Conservation (phyloP, 441 rosid species). For the Bocquillonia castaneifolia region DNA sequence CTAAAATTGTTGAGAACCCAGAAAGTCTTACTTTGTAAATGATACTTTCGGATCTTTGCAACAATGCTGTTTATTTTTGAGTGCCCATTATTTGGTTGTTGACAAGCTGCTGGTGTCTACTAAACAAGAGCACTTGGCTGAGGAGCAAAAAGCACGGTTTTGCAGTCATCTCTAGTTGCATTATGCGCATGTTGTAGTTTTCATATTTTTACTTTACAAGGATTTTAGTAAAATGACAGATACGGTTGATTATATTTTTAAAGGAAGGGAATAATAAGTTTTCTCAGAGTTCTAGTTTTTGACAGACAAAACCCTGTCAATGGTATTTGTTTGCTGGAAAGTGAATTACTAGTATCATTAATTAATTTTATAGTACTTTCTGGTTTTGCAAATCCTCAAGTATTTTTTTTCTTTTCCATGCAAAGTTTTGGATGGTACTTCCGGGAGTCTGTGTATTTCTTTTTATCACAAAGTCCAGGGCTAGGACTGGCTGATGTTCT, state of each 20-base stretch:
- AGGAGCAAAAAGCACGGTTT: constrained; percentile 24
- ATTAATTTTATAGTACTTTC: too few species aligned
- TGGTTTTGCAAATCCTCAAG: too few species aligned
- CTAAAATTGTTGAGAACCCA: constrained; percentile 82
- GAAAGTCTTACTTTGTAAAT: constrained; percentile 69
- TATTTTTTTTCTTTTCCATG: too few species aligned
- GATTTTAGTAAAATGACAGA: constrained; percentile 15
- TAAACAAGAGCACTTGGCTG: constrained; percentile 15
- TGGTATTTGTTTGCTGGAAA: background rate
- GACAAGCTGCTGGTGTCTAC: constrained; percentile 13
- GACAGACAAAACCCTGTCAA: constrained; percentile 11
- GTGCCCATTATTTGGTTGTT: constrained; percentile 8
- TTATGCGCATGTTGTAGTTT: constrained; percentile 19
- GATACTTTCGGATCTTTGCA: constrained; percentile 8
- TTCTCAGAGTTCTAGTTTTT: background rate
- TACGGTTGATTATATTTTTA: constrained; percentile 13
- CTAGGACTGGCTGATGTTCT: too few species aligned
- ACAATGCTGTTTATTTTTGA: constrained; percentile 10
- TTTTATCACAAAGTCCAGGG: too few species aligned
- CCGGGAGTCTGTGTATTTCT: too few species aligned
- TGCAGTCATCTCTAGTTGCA: constrained; percentile 9
- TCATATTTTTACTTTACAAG: constrained; percentile 19
- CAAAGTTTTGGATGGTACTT: too few species aligned
- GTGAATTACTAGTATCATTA: too few species aligned
- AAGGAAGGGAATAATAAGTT: constrained; percentile 19